phyloP scores from a whole-genome alignment of 768 basidiomycete species.

The Lactarius vividus region DNA sequence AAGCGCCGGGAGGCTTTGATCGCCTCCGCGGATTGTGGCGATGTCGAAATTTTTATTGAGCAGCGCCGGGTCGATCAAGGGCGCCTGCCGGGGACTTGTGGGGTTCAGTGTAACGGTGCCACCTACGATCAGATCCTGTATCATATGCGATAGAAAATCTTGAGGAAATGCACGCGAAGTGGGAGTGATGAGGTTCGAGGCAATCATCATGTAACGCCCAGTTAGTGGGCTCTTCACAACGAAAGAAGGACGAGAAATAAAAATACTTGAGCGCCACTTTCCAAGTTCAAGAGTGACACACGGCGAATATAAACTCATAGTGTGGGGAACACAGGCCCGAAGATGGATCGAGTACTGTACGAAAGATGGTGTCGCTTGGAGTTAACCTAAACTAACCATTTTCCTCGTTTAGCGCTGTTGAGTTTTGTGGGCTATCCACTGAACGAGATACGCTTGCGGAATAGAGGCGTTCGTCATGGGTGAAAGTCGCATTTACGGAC shows the following conservation, averaged over 20 bases:
- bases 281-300: neutral
- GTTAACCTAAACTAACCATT: slow-evolving; percentile 30
- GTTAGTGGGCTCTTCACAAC: neutral
- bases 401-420: slow-evolving; percentile 16
- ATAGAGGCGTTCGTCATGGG: slow-evolving; percentile 16
- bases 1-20: neutral
- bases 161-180: slow-evolving; percentile 19
- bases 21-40: slow-evolving; percentile 4
- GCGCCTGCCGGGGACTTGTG: slow-evolving; percentile 28
- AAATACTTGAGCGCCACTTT: neutral
- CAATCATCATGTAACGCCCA: slow-evolving; percentile 8
- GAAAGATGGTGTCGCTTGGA: slow-evolving; percentile 2
- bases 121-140: slow-evolving; percentile 15
- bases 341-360: slow-evolving; percentile 28
- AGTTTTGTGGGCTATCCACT: slow-evolving; percentile 14
- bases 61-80: slow-evolving; percentile 29
- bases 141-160: neutral
- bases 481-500: slow-evolving; percentile 17
- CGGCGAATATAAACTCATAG: no score
- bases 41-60: slow-evolving; percentile 3
- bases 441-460: neutral
- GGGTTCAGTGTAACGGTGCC: slow-evolving; percentile 31
- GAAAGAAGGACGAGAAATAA: neutral
- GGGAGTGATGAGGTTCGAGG: slow-evolving; percentile 6
- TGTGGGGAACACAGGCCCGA: slow-evolving; percentile 29